These are phyloP conservation scores for Quillaja saponaria DNA, from an alignment of 306 rosid species.

Conservation along the genomic window DNA sequence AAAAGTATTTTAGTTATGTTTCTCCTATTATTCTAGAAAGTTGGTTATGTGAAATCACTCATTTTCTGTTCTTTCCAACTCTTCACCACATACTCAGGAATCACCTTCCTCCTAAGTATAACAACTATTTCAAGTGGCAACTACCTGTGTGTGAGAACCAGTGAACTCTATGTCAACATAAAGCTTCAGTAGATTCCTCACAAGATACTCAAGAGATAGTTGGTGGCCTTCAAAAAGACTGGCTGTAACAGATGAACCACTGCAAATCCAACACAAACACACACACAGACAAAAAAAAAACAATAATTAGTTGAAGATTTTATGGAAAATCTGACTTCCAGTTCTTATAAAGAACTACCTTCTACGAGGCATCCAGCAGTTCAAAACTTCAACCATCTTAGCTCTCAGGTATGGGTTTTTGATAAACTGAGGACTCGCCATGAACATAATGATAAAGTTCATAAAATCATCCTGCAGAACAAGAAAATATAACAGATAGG, in stretches of 20 bases:
- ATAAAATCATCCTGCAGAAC: constrained; percentile 87
- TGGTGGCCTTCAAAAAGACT: constrained; percentile 85
- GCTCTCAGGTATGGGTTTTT: constrained; percentile 95
- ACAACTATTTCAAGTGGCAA: neutral
- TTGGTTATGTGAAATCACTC: too few relatives aligned
- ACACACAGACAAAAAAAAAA: neutral
- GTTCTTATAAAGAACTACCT: constrained; percentile 50
- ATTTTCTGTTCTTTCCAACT: too few relatives aligned
- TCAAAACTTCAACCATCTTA: constrained; percentile 97
- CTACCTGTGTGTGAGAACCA: constrained; percentile 96
- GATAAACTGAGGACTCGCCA: constrained; percentile 87
- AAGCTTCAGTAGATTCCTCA: constrained; percentile 91
- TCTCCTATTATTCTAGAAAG: too few relatives aligned
- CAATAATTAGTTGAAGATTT: constrained; percentile 23
- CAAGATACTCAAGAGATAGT: constrained; percentile 87
- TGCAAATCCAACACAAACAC: constrained; percentile 39
- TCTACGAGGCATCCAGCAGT: constrained; percentile 96
- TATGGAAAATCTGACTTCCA: constrained; percentile 7
- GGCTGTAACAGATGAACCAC: constrained; percentile 73
- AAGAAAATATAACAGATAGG: constrained; percentile 47
- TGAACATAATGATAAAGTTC: constrained; percentile 97
- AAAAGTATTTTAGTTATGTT: too few relatives aligned
- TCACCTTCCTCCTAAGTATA: too few relatives aligned
- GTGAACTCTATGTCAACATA: constrained; percentile 99
- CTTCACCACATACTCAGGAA: too few relatives aligned